These are phyloP conservation scores for Microcos paniculata DNA, from an alignment of 345 rosid genomes.

Conservation along the genomic window DNA sequence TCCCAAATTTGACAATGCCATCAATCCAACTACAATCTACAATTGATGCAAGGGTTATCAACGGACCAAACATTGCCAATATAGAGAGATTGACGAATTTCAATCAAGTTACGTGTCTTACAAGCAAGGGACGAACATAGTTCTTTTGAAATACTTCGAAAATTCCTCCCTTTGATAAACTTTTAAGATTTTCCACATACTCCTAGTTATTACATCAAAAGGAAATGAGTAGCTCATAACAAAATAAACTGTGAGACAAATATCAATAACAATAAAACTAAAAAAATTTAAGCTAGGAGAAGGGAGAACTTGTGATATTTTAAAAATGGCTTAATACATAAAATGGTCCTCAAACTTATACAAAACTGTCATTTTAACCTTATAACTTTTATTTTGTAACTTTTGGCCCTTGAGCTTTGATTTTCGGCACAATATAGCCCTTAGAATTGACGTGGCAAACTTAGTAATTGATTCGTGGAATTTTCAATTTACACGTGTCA, in stretches of 20 bases:
- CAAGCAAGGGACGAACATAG: conserved; percentile 6
- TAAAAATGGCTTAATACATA: no score
- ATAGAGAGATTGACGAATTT: background rate
- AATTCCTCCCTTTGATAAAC: background rate
- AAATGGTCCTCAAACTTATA: no score
- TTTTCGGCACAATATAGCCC: no score
- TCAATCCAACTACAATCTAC: background rate
- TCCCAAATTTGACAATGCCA: background rate
- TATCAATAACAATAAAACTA: no score
- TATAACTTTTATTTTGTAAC: no score
- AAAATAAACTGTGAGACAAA: background rate
- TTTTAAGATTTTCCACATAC: background rate
- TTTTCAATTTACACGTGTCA: no score
- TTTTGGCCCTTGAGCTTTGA: no score
- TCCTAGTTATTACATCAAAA: background rate
- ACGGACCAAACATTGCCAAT: background rate
- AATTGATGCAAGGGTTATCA: background rate
- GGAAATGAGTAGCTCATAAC: background rate
- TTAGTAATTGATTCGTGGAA: no score
- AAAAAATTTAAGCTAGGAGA: no score
- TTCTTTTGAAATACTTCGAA: conserved; percentile 14
- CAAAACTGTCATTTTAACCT: no score
- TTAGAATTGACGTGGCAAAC: no score
- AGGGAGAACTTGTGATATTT: no score
- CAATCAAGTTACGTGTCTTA: background rate